These are phyloP conservation scores for Endocalyx cinctus DNA, from an alignment of 2,329 filamentous ascomycete genomes.

Conservation along the genomic window DNA sequence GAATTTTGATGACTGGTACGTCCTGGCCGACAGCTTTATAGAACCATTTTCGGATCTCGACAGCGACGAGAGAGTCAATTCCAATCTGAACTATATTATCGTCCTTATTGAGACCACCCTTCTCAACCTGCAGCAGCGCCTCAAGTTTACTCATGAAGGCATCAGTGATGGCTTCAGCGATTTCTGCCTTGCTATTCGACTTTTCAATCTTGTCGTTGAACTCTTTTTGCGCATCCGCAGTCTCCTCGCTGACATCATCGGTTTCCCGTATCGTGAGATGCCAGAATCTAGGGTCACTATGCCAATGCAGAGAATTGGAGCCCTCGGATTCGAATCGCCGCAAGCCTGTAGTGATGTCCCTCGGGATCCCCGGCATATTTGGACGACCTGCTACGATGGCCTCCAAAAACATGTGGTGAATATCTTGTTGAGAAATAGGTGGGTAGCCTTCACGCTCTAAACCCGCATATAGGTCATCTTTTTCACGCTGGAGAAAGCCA, in stretches of 20 bases:
- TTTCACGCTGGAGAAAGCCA: constrained; percentile 38
- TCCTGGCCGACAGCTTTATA: constrained; percentile 26
- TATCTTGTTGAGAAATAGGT: constrained; percentile 44
- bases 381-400: constrained; percentile 40
- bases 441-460: constrained; percentile 41
- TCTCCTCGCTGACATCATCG: constrained; percentile 5
- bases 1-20: constrained; percentile 28
- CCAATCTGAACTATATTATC: constrained; percentile 33
- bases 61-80: constrained; percentile 36
- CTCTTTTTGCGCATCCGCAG: constrained; percentile 8
- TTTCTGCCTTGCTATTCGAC: constrained; percentile 13
- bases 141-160: constrained; percentile 26
- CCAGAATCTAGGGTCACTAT: constrained; percentile 37
- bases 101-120: constrained; percentile 24
- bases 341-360: constrained; percentile 37
- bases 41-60: constrained; percentile 36
- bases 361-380: constrained; percentile 8
- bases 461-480: constrained; percentile 32
- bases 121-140: constrained; percentile 25
- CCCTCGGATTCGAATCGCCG: constrained; percentile 30
- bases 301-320: constrained; percentile 34
- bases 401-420: constrained; percentile 49
- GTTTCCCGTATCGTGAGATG: constrained; percentile 28
- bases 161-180: constrained; percentile 20
- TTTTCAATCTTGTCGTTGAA: constrained; percentile 25